A percentile compares a stretch with the other conserved stretches of the same genome.
Evolutionary conservation across 768 basidiomycete genomes (phyloP).

Genomic region (Lactarius indigo): DNA sequence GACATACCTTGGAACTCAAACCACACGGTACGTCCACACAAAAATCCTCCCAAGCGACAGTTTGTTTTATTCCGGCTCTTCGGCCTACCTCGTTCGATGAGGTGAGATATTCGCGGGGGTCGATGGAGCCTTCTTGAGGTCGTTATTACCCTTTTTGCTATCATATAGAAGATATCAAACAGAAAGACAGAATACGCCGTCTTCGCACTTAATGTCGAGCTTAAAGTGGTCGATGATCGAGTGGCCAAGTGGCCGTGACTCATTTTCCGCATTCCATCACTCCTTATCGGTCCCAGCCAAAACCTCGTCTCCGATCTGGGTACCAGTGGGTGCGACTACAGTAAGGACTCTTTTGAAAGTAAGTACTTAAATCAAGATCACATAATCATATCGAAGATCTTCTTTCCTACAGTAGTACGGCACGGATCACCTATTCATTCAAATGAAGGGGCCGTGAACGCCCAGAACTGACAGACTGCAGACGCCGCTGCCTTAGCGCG

Average conservation of each 20-base stretch:
- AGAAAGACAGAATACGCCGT: not conserved
- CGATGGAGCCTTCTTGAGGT: constrained; percentile 49
- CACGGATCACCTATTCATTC: not conserved
- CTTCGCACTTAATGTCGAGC: not conserved
- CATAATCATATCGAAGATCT: not conserved
- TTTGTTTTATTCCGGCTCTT: constrained; percentile 64
- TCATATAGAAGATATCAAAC: no score
- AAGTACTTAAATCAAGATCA: not conserved
- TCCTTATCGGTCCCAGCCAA: no score
- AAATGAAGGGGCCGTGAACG: not conserved
- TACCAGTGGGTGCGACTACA: not conserved
- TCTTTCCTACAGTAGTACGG: not conserved
- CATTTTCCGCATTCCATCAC: no score
- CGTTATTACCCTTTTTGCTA: constrained; percentile 24
- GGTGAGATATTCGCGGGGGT: constrained; percentile 68
- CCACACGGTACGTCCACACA: constrained; percentile 62
- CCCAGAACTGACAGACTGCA: constrained; percentile 6
- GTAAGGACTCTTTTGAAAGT: not conserved
- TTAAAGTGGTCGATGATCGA: not conserved
- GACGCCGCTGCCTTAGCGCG: constrained; percentile 20
- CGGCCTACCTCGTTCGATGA: constrained; percentile 68
- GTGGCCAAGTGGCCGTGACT: no score
- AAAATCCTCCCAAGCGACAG: constrained; percentile 69
- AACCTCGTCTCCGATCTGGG: no score
- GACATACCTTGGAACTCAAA: constrained; percentile 50